Evolutionary conservation across 257 asterid species (phyloP).

Genomic region (Fraxinus excelsior): DNA sequence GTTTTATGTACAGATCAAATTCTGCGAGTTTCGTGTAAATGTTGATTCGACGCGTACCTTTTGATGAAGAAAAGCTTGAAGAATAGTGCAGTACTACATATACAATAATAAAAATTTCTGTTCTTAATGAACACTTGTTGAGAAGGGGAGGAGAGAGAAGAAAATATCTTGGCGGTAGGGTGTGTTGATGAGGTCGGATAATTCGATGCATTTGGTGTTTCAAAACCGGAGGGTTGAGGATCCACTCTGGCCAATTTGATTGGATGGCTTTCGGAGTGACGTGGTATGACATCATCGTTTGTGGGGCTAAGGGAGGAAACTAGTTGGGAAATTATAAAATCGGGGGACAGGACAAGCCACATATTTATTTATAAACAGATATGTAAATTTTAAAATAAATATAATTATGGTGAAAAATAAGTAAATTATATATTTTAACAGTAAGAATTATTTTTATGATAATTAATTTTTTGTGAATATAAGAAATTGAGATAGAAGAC

Average conservation of each 20-base stretch:
- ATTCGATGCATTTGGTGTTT: neutral
- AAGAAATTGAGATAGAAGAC: no score
- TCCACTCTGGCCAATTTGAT: neutral
- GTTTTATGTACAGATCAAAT: neutral
- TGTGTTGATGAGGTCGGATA: neutral
- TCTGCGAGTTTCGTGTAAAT: neutral
- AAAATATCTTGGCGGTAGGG: neutral
- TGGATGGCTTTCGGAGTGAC: neutral
- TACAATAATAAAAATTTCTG: neutral
- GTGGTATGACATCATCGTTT: neutral
- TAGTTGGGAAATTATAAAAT: neutral
- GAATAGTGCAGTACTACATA: neutral
- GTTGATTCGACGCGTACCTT: slow-evolving; percentile 1
- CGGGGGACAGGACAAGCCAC: no score
- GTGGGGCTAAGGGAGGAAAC: neutral
- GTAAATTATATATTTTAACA: no score
- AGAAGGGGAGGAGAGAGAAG: slow-evolving; percentile 7
- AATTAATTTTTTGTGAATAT: no score
- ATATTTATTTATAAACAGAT: no score
- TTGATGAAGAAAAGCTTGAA: slow-evolving; percentile 1
- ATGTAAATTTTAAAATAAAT: no score
- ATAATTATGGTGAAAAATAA: no score
- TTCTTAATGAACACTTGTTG: neutral
- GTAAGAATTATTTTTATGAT: no score
- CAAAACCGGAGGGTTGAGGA: neutral